These are phyloP conservation scores for Stagonosporopsis cucurbitacearum DNA, from an alignment of 2,329 filamentous ascomycete genomes.

Conservation along the genomic window DNA sequence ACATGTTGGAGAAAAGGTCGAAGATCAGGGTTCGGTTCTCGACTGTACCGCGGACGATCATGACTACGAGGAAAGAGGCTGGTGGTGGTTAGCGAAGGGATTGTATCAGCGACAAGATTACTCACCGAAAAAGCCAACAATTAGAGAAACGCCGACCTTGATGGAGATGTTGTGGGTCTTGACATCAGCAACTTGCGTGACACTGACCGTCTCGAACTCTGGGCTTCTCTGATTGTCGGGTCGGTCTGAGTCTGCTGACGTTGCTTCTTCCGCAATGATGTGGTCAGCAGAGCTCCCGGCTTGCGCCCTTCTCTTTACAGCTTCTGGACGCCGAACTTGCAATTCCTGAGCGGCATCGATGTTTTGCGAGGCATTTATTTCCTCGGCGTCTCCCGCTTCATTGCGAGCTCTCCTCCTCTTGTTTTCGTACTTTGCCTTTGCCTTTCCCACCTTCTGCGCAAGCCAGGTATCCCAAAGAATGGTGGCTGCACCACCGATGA, in stretches of 20 bases:
- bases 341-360: conserved; percentile 13
- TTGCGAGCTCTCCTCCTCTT: conserved; percentile 26
- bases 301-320: conserved; percentile 29
- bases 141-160: conserved; percentile 47
- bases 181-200: conserved; percentile 26
- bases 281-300: conserved; percentile 28
- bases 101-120: background rate
- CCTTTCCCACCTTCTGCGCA: conserved; percentile 50
- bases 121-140: conserved; percentile 58
- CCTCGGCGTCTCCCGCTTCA: conserved; percentile 31
- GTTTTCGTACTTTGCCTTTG: conserved; percentile 27
- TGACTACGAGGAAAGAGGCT: conserved; percentile 63
- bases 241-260: conserved; percentile 7
- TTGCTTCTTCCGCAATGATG: conserved; percentile 17
- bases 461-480: conserved; percentile 64
- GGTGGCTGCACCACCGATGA: conserved; percentile 60
- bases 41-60: conserved; percentile 56
- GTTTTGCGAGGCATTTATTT: conserved; percentile 21
- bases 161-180: conserved; percentile 47
- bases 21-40: conserved; percentile 56
- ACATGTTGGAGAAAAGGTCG: conserved; percentile 74
- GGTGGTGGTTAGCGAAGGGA: conserved; percentile 8
- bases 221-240: conserved; percentile 8
- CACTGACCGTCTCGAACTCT: background rate
- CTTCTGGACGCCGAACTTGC: conserved; percentile 25